phyloP scores from a whole-genome alignment of 148 eudicot genomes.

The Camellia granthamiana region DNA sequence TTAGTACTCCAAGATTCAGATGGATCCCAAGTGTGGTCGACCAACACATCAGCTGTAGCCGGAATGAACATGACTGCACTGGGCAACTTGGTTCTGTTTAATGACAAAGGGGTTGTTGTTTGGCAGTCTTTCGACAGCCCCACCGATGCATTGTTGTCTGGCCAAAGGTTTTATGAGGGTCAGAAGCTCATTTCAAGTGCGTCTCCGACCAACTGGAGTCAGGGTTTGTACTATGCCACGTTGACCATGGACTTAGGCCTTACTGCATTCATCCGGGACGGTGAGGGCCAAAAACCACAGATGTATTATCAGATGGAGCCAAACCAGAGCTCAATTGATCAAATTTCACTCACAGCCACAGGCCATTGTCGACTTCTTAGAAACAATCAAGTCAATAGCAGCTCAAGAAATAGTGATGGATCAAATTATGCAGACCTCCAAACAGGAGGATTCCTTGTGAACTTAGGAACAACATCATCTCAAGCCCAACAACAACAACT shows the following conservation, averaged over 20 bases:
- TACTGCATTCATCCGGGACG: background rate
- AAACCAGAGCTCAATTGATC: background rate
- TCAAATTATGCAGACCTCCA: constrained; percentile 1
- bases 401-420: background rate
- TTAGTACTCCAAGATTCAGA: background rate
- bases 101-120: background rate
- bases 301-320: constrained; percentile 16
- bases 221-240: background rate
- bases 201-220: background rate
- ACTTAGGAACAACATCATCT: background rate
- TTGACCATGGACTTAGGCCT: background rate
- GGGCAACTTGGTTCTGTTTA: constrained; percentile 16
- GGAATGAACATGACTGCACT: constrained; percentile 16
- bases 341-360: background rate
- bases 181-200: background rate
- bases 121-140: constrained; percentile 19
- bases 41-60: background rate
- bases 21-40: constrained; percentile 1
- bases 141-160: constrained; percentile 13
- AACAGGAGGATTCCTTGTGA: background rate
- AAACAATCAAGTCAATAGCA: background rate
- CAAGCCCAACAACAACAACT: background rate
- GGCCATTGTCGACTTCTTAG: constrained; percentile 9
- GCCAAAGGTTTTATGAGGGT: constrained; percentile 15
- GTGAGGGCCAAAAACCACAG: background rate